A percentile compares a stretch with the other conserved stretches of the same genome.
Conservation (phyloP, 2,329 filamentous ascomycete genomes). For the Amesomyces nigricolor region DNA sequence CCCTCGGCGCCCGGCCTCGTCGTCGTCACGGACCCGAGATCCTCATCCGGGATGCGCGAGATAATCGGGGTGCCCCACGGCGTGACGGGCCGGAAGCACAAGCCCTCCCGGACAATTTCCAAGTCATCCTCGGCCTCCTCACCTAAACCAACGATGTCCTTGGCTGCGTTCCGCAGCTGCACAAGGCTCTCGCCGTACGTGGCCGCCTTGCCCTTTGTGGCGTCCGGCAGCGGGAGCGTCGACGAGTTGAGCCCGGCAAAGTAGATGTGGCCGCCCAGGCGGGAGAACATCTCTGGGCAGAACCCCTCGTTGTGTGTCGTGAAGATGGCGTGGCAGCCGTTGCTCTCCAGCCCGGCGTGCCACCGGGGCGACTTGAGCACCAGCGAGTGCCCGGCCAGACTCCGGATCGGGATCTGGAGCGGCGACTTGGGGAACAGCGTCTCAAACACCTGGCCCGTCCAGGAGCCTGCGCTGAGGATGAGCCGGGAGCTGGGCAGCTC, state of each 20-base stretch:
- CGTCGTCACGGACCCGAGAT: constrained; percentile 45
- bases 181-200: constrained; percentile 44
- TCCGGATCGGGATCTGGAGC: constrained; percentile 50
- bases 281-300: constrained; percentile 65
- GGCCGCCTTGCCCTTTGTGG: constrained; percentile 41
- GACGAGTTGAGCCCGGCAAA: constrained; percentile 65
- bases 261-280: constrained; percentile 63
- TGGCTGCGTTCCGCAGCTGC: constrained; percentile 45
- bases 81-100: constrained; percentile 71
- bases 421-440: constrained; percentile 56
- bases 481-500: constrained; percentile 59
- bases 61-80: constrained; percentile 59
- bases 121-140: constrained; percentile 44
- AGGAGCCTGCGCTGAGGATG: constrained; percentile 63
- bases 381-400: constrained; percentile 67
- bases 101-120: constrained; percentile 56
- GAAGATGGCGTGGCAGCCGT: constrained; percentile 63
- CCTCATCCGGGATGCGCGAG: constrained; percentile 48
- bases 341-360: constrained; percentile 38
- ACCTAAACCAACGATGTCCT: constrained; percentile 38
- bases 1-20: constrained; percentile 42
- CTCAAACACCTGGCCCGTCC: constrained; percentile 62
- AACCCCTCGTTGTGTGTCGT: constrained; percentile 53
- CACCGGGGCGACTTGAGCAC: constrained; percentile 57
- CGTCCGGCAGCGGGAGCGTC: constrained; percentile 53